Evolutionary conservation across 2,329 filamentous ascomycete genomes (phyloP).

Genomic region (Pseudopyricularia cyperi): DNA sequence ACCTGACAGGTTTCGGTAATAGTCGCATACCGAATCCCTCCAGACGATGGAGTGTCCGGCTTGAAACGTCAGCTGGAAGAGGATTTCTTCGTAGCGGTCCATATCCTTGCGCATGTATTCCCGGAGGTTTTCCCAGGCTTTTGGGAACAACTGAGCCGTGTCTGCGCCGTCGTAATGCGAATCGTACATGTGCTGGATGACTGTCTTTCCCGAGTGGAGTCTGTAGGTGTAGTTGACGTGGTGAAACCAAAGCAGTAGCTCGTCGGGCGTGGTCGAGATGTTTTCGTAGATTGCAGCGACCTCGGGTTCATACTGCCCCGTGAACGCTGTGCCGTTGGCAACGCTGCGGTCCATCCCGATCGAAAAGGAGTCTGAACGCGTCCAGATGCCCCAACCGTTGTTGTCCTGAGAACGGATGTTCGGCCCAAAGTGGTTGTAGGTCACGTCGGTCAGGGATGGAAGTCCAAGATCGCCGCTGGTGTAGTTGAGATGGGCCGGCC

Average conservation of each 20-base stretch:
- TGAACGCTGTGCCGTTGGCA: constrained; percentile 50
- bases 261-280: constrained; percentile 49
- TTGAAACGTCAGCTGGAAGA: constrained; percentile 49
- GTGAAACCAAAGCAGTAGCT: constrained; percentile 62
- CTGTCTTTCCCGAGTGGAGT: constrained; percentile 49
- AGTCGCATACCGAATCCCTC: constrained; percentile 53
- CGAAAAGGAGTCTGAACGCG: constrained; percentile 41
- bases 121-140: constrained; percentile 38
- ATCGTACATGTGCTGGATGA: constrained; percentile 44
- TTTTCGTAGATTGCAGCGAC: constrained; percentile 45
- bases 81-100: constrained; percentile 44
- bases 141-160: constrained; percentile 45
- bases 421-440: constrained; percentile 54
- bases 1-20: constrained; percentile 46
- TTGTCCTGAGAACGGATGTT: constrained; percentile 53
- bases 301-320: constrained; percentile 52
- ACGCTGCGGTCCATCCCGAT: constrained; percentile 64
- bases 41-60: constrained; percentile 58
- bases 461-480: constrained; percentile 52
- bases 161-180: constrained; percentile 39
- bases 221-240: constrained; percentile 54
- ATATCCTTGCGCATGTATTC: constrained; percentile 45
- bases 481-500: constrained; percentile 60
- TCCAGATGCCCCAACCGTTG: constrained; percentile 63
- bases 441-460: constrained; percentile 55